phyloP scores from a whole-genome alignment of 345 rosid species.

The Rhodamnia argentea region DNA sequence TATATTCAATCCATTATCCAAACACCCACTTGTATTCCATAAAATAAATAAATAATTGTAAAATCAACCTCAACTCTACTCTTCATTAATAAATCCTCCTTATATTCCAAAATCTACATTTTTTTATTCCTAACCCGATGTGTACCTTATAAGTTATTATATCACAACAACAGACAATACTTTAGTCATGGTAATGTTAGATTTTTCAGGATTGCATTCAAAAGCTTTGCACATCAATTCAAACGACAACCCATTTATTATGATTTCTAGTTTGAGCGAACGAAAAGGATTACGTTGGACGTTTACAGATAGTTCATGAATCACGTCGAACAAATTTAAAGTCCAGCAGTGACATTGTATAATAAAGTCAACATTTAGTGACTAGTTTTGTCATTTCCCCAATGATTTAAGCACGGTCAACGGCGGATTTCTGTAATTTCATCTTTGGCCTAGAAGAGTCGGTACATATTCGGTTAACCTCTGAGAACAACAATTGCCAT shows the following conservation, averaged over 20 bases:
- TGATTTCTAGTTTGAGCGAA: not conserved
- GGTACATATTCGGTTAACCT: not conserved
- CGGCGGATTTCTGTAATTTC: not conserved
- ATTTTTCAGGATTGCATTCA: not conserved
- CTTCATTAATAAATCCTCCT: too few species aligned
- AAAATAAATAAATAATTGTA: too few species aligned
- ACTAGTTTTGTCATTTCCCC: not conserved
- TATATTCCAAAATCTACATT: too few species aligned
- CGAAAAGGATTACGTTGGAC: accelerated
- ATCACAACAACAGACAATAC: not conserved
- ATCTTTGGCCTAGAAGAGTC: not conserved
- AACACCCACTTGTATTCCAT: too few species aligned
- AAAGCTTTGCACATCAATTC: not conserved
- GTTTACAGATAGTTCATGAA: accelerated
- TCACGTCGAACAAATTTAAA: not conserved
- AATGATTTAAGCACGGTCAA: not conserved
- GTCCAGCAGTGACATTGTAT: accelerated
- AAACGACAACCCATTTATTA: not conserved
- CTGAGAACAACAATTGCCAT: not conserved
- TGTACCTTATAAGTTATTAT: not conserved
- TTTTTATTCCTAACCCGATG: too few species aligned
- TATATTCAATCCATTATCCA: too few species aligned
- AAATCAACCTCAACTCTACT: too few species aligned
- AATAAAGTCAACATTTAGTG: too few species aligned
- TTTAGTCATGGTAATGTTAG: not conserved